These are phyloP conservation scores for Talaromyces pinophilus DNA, from an alignment of 2,329 filamentous ascomycete genomes.

Conservation along the genomic window DNA sequence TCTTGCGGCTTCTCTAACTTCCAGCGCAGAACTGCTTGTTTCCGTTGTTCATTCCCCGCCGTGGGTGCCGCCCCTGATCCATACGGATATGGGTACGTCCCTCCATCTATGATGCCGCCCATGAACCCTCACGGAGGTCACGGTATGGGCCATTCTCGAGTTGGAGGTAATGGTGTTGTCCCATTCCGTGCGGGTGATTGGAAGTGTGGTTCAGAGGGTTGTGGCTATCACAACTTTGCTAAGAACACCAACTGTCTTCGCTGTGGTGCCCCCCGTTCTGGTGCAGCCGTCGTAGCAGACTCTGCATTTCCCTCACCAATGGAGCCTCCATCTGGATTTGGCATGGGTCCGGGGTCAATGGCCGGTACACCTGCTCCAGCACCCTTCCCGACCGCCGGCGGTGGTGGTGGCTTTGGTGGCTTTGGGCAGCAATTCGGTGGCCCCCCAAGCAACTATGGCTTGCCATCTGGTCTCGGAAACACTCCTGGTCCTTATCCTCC, in stretches of 20 bases:
- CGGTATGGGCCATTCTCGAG: constrained; percentile 58
- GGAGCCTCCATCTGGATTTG: constrained; percentile 79
- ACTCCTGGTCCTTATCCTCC: constrained; percentile 77
- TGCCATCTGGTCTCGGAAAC: constrained; percentile 81
- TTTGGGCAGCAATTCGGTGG: constrained; percentile 80
- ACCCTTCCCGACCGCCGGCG: constrained; percentile 72
- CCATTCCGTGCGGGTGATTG: constrained; percentile 98
- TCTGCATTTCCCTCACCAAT: constrained; percentile 88
- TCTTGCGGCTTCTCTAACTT: constrained; percentile 99
- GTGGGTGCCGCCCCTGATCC: constrained; percentile 77
- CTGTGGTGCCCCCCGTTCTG: constrained; percentile 91
- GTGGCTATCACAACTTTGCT: constrained; percentile 98
- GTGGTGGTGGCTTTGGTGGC: constrained; percentile 66
- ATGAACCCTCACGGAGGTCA: constrained; percentile 63
- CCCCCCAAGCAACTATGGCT: constrained; percentile 77
- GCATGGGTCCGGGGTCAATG: constrained; percentile 87
- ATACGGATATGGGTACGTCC: constrained; percentile 60
- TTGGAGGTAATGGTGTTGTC: constrained; percentile 79
- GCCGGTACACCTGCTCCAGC: constrained; percentile 76
- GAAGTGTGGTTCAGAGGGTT: constrained; percentile 97
- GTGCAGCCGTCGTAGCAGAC: constrained; percentile 90
- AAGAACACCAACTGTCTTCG: constrained; percentile 98
- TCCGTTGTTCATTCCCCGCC: constrained; percentile 98
- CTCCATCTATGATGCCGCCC: constrained; percentile 77
- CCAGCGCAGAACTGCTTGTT: constrained; percentile 95